Conservation (phyloP, 805 yeast species). For the Metschnikowia lochheadii region DNA sequence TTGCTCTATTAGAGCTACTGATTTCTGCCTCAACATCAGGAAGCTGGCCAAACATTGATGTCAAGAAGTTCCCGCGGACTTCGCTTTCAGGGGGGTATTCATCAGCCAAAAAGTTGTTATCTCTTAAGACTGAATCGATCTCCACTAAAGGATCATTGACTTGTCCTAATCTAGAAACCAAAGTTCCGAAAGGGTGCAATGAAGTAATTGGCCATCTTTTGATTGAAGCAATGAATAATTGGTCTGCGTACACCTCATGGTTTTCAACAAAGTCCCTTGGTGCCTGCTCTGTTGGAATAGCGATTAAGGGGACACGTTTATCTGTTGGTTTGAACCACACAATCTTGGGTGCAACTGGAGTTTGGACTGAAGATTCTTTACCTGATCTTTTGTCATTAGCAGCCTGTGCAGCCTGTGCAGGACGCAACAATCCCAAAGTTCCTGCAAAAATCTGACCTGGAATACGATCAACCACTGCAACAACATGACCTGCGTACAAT, state of each 20-base stretch:
- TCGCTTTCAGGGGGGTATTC: conserved; percentile 56
- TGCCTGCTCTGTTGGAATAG: conserved; percentile 97
- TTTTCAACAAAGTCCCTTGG: conserved; percentile 93
- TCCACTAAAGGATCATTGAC: conserved; percentile 75
- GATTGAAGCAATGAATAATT: conserved; percentile 87
- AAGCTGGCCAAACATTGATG: conserved; percentile 29
- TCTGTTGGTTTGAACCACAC: conserved; percentile 99
- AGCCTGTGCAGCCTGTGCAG: conserved; percentile 89
- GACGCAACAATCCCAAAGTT: conserved; percentile 87
- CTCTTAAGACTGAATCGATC: conserved; percentile 84
- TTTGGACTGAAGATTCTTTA: conserved; percentile 41
- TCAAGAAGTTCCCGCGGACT: conserved; percentile 16
- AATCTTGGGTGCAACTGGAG: conserved; percentile 73
- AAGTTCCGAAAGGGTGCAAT: conserved; percentile 94
- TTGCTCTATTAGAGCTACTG: conserved; percentile 40
- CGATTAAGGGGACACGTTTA: conserved; percentile 94
- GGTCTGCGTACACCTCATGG: conserved; percentile 76
- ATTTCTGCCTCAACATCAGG: conserved; percentile 39
- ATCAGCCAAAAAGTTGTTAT: conserved; percentile 75
- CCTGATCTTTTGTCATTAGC: conserved; percentile 54
- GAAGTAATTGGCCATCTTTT: conserved; percentile 99
- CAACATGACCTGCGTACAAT: conserved; percentile 95
- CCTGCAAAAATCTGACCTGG: conserved; percentile 97
- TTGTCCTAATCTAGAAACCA: conserved; percentile 80
- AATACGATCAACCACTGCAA: conserved; percentile 94